These are phyloP conservation scores for Dichomitus squalens DNA, from an alignment of 1,284 basidiomycete genomes.

Conservation along the genomic window DNA sequence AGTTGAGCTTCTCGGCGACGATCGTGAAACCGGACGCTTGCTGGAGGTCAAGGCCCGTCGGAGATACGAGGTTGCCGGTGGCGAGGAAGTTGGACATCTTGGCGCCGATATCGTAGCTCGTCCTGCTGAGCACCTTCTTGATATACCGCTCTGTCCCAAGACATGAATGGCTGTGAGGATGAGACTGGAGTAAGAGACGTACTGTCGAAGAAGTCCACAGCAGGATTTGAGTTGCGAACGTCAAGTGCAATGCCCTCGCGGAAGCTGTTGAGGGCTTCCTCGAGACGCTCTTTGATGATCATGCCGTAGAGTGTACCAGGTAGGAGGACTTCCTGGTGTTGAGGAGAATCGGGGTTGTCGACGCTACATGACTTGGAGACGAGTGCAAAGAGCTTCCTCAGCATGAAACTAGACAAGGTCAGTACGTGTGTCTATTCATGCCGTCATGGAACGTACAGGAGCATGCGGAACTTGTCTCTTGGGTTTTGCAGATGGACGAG, in stretches of 20 bases:
- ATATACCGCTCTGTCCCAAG: constrained; percentile 74
- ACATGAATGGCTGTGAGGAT: constrained; percentile 5
- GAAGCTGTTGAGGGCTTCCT: constrained; percentile 85
- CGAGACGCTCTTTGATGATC: constrained; percentile 98
- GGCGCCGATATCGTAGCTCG: constrained; percentile 92
- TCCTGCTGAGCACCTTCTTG: constrained; percentile 73
- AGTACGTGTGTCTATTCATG: not conserved
- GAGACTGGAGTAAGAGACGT: constrained; percentile 33
- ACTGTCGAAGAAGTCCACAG: constrained; percentile 89
- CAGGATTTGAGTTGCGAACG: constrained; percentile 69
- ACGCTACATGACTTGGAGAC: constrained; percentile 91
- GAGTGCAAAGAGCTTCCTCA: constrained; percentile 92
- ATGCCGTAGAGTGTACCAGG: constrained; percentile 94
- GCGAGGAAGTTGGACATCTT: constrained; percentile 95
- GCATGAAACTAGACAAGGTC: constrained; percentile 84
- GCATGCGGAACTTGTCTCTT: constrained; percentile 96
- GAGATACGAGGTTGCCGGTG: constrained; percentile 95
- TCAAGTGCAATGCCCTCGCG: constrained; percentile 77
- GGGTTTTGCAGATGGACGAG: constrained; percentile 90
- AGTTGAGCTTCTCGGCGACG: constrained; percentile 98
- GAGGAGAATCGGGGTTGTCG: constrained; percentile 98
- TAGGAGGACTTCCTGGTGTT: constrained; percentile 97
- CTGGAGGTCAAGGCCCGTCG: constrained; percentile 94
- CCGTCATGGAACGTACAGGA: constrained; percentile 64
- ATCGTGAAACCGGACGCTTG: constrained; percentile 98